Evolutionary conservation across 805 yeast genomes (phyloP).

Genomic region (Wickerhamomyces queroliae): DNA sequence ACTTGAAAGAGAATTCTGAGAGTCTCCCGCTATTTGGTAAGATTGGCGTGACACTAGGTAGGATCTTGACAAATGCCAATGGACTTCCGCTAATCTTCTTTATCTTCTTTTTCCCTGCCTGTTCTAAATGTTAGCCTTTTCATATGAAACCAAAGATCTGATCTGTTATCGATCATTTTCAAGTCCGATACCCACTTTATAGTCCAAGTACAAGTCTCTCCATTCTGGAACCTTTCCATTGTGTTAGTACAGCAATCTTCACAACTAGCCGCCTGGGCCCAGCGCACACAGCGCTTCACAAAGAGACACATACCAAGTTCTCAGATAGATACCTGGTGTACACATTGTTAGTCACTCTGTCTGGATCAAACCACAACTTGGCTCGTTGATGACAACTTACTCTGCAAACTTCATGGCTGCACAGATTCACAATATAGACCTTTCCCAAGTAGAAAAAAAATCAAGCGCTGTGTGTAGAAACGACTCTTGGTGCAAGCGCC

Average conservation of each 20-base stretch:
- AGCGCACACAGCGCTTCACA: not conserved
- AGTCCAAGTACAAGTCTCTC: constrained; percentile 76
- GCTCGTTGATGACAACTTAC: constrained; percentile 2
- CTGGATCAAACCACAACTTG: too few species aligned
- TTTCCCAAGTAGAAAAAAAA: too few species aligned
- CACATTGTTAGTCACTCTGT: not conserved
- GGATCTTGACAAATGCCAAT: constrained; percentile 5
- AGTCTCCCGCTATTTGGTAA: not conserved
- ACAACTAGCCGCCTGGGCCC: not conserved
- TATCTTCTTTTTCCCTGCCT: constrained; percentile 27
- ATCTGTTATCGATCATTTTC: not conserved
- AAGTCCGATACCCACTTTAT: constrained; percentile 41
- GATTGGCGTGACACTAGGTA: constrained; percentile 1
- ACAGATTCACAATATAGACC: too few species aligned
- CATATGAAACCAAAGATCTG: not conserved
- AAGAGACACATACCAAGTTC: constrained; percentile 1
- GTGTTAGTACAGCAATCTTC: constrained; percentile 3
- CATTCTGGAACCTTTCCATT: constrained; percentile 65
- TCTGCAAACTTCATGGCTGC: constrained; percentile 19
- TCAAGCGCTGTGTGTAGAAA: too few species aligned
- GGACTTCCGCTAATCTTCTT: constrained; percentile 17
- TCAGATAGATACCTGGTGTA: constrained; percentile 3
- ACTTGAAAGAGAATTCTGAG: constrained; percentile 1
- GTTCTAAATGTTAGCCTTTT: constrained; percentile 10
- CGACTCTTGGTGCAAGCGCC: too few species aligned